Base-by-base conservation (phyloP, 192 early-diverging fungal genomes). In the Thoreauomyces humboldtii region DNA sequence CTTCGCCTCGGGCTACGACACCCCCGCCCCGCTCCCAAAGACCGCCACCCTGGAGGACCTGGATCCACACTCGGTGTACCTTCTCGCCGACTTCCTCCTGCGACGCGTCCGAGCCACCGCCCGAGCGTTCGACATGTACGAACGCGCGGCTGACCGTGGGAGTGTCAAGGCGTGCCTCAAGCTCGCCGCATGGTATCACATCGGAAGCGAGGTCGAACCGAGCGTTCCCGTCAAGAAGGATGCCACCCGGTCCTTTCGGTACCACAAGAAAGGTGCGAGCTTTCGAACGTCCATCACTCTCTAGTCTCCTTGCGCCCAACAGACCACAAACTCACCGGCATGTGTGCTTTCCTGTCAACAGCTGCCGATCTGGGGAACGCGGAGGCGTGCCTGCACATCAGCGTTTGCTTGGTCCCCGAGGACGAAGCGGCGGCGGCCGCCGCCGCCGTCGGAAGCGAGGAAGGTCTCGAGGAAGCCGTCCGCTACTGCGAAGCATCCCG, bases 141-240 rank as follows among this genome's bases (percentile, higher is more conserved):
- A 50, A 19, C 24, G 43, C 11, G 76, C 77, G 4, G 73, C 73
- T 4, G 54, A 70, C n/a, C 28, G 46, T 11, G 74, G 72, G 3
- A 75, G 63, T 14, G 64, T 79, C 46, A 32, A 56, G 34, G 77
- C 77, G 27, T 71, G 68, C 59, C 64, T 79, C 22, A 79, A 79
- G 41, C 52, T 79, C 1, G 77, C 71, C 9, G 77, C 77, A 6
- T 79, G 77, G 77, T 77, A 70, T 65, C 70, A 76, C 24, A 52
- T 79, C 42, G 77, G 77, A 11, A 31, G 42, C 4, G 77, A 72
- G 44, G 77, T 56, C 21, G 57, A 66, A 43, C 22, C 48, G 0
- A 61, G 27, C 5, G 66, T 79, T 45, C 77, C 77, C n/a, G 67
- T 79, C 7, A 21, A 51, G 4, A 48, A 59, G 27, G 69, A 73